Base-by-base conservation (phyloP, 495 filamentous ascomycete genomes). In the Penicillium taxi region DNA sequence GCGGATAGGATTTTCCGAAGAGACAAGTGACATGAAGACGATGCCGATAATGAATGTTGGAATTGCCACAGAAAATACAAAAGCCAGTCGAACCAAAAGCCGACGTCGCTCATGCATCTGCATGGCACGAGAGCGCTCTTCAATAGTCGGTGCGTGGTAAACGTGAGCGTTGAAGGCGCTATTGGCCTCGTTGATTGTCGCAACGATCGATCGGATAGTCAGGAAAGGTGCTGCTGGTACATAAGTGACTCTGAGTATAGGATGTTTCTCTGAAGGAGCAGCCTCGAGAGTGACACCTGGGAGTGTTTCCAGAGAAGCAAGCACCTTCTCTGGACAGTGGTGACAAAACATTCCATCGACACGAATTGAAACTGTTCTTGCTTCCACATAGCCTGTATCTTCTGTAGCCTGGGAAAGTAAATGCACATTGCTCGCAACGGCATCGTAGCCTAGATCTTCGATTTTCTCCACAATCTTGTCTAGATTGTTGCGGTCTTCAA, bases 31-130 rank as follows among this genome's bases (percentile, higher is more conserved):
- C 89, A 94, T 96, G 62, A 80, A 94, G 4, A 96, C 77, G 44
- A 96, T 84, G 1, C 90, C 90, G 40, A 96, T 81, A 22, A 93
- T 52, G 50, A 96, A 89, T 0, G 87, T 86, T 12, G 90, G 91
- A 24, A 96, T 83, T 24, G 82, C 82, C 17, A 80, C 68, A 9
- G 80, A 53, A n/a, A 88, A 59, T 11, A 84, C 79, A 42, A 95
- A 68, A 2, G 81, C 44, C 14, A 88, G 69, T 8, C 90, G 80
- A 24, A 69, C 54, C 0, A 82, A 58, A 26, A 89, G 67, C 11
- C 74, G 67, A 9, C 59, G 56, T 39, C 75, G 73, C 48, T 89
- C 81, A 20, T 72, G 70, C 3, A 67, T 58, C 41, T 82, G 80
- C 44, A 90, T 84, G 17, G 64, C 66, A 37, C 78, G 78, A 4